Evolutionary conservation across 1,139 yeast genomes (phyloP), one percentile per base, ranked within the genome.

Genomic region (Diutina mesorugosa): DNA sequence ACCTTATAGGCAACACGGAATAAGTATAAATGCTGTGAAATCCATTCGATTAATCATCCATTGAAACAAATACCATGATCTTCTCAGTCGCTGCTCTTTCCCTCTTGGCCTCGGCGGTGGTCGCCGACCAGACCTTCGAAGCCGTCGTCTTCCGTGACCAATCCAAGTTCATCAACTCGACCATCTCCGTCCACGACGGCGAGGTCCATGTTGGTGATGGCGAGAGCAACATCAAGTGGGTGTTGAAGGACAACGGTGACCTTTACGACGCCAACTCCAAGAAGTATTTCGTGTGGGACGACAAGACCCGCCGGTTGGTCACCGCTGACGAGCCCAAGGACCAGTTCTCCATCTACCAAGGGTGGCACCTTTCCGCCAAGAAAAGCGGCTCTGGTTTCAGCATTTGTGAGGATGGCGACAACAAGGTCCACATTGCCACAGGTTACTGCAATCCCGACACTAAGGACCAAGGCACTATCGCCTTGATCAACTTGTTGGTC

Each of bases 91-190:
- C 26, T 21, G 26, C 26, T 21, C 26, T 21, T 4, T 21, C 26
- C 26, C 26, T 66, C 51, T 59, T 62, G 57, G 62, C 71, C 55
- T 56, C 65, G 54, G 10, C 14, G 6, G 70, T 69, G 30, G 57
- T 64, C 47, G 70, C 71, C 35, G 66, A 66, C 21, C 60, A 60
- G 51, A 58, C 63, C 14, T 64, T 67, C 57, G 56, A 61, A 21
- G 60, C 65, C 38, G 55, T 67, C 47, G 59, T 65, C 21, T 64
- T 67, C 48, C 65, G 65, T 54, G 66, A 70, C 8, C 71, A 70
- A 16, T 60, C 69, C n/a, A 54, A 56, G 3, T 35, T 35, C 41
- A 9, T 10, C 14, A 10, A 10, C 14, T 9, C 14, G 14, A 9
- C 10, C 10, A 9, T 35, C 14, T 35, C 41, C 14, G 14, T 35